Evolutionary conservation across 352 stramenopile species (phyloP), one percentile per base, ranked within the genome.

Genomic region (Phytophthora pluvialis): DNA sequence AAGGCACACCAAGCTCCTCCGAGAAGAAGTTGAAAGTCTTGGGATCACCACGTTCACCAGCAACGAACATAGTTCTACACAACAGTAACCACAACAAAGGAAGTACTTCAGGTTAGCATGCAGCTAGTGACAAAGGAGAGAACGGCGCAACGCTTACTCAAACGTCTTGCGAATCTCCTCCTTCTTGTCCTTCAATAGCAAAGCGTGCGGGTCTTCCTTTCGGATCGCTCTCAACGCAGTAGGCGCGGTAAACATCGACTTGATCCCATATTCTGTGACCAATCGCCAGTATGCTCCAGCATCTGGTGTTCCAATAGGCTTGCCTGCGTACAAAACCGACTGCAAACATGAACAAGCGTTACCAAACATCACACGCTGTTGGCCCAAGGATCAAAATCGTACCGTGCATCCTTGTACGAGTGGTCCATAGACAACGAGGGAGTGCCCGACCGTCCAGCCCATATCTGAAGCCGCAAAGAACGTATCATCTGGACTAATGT

Each of bases 401-500:
- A 83, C 78, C 60, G 86, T 94, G 60, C 85, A 94, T 26, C 90
- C 93, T 52, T 93, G 75, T 0, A 97, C 54, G 4, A 98, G 70
- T 13, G 93, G 91, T 18, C 83, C 93, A 67, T 98, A 98, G 0
- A 97, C 83, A 54, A 90, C 88, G 69, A 94, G 96, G 1, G 78
- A 88, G 72, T 98, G 91, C 7, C 91, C 91, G 12, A 97, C 87
- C 13, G 90, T 83, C 93, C 93, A 98, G 9, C 93, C 93, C 73
- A 96, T 93, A 68, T 97, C 91, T 15, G 75, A 90, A 2, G 88
- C 88, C 5, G 89, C 81, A 76, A 89, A 97, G 67, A 86, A 97
- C 10, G 88, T 89, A 46, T 97, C 90, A 4, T 88, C 86, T 10
- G 64, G 61, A 12, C 77, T 62, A n/a, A 87, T 88, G 54, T 85